Evolutionary conservation across 1,284 basidiomycete genomes (phyloP).

Genomic region (Kalmanozyma brasiliensis): DNA sequence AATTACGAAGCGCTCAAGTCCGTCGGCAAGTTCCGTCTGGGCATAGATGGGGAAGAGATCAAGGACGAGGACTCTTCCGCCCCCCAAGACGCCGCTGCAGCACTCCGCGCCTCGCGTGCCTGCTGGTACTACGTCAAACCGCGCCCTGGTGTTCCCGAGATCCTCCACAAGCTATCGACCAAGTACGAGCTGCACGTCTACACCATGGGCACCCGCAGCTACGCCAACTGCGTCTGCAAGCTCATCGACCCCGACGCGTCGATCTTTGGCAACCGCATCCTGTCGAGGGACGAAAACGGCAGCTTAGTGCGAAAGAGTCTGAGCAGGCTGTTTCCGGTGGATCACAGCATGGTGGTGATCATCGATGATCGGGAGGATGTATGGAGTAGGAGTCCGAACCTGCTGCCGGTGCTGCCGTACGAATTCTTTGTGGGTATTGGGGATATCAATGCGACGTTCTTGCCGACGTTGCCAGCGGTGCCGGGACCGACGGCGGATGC

Average conservation of each 20-base stretch:
- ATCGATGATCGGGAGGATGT: conserved; percentile 98
- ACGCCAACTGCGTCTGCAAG: conserved; percentile 92
- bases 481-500: conserved; percentile 25
- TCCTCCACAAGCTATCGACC: conserved; percentile 77
- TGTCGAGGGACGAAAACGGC: conserved; percentile 87
- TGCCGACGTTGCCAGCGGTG: conserved; percentile 74
- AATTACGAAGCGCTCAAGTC: conserved; percentile 89
- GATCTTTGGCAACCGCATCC: conserved; percentile 85
- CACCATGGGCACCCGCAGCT: conserved; percentile 97
- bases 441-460: conserved; percentile 93
- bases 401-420: conserved; percentile 95
- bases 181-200: conserved; percentile 99
- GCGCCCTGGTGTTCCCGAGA: conserved; percentile 86
- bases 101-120: conserved; percentile 68
- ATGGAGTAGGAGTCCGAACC: conserved; percentile 92
- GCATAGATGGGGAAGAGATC: conserved; percentile 76
- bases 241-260: conserved; percentile 89
- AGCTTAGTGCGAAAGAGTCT: conserved; percentile 90
- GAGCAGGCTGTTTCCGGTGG: conserved; percentile 85
- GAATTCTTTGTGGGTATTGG: conserved; percentile 99
- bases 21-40: conserved; percentile 83
- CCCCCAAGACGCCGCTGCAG: conserved; percentile 24
- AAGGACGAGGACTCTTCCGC: conserved; percentile 28
- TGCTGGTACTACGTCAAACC: conserved; percentile 95
- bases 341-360: conserved; percentile 98